Conservation (phyloP, 1,284 basidiomycete species). For the Singerocomus inundabilis region DNA sequence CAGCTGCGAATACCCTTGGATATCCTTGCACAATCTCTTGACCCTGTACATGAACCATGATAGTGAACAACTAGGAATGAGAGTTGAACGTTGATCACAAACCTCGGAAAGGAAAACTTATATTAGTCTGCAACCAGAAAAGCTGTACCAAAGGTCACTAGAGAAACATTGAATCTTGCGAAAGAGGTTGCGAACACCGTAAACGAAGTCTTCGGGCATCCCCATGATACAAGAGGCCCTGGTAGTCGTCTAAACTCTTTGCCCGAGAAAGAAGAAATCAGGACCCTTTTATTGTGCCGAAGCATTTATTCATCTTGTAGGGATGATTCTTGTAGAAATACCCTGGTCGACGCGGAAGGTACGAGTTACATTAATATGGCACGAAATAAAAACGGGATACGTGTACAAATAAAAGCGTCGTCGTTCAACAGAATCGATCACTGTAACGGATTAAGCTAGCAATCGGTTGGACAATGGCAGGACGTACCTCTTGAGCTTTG, state of each 20-base stretch:
- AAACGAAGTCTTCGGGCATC: constrained; percentile 12
- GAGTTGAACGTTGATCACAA: background rate
- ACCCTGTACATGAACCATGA: constrained; percentile 13
- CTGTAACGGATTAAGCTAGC: constrained; percentile 33
- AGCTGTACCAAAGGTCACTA: background rate
- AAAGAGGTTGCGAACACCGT: background rate
- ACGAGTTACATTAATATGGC: constrained; percentile 19
- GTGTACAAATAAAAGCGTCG: constrained; percentile 12
- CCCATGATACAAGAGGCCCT: background rate
- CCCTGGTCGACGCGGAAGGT: constrained; percentile 1
- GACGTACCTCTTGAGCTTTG: constrained; percentile 87
- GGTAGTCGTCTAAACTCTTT: background rate
- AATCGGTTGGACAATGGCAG: background rate
- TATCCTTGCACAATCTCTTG: constrained; percentile 1
- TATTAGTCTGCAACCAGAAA: background rate
- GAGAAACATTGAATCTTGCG: background rate
- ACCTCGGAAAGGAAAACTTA: constrained; percentile 20
- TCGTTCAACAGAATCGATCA: constrained; percentile 61
- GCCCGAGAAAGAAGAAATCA: background rate
- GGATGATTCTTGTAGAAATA: constrained; percentile 4
- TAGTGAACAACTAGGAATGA: background rate
- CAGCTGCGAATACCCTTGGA: constrained; percentile 8
- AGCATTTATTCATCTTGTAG: constrained; percentile 8
- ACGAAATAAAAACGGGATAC: constrained; percentile 7
- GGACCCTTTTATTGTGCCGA: constrained; percentile 3